Evolutionary conservation across 2,329 filamentous ascomycete genomes (phyloP), one percentile per base, ranked within the genome.

Genomic region (Nemania abortiva): DNA sequence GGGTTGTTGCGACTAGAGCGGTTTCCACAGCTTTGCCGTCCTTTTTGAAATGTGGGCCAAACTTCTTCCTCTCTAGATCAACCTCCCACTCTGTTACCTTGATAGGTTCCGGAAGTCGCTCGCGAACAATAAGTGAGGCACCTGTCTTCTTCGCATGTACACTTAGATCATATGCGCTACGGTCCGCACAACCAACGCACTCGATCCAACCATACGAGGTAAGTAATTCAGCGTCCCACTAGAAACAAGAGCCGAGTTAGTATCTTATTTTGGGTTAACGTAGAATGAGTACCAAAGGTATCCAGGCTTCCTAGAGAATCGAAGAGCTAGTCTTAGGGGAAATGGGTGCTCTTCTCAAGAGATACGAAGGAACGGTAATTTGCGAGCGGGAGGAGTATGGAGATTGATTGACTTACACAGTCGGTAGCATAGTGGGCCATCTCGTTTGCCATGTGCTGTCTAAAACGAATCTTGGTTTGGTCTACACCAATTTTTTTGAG

Each of bases 201-300:
- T 99, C 96, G 72, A 98, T 93, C 96, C 96, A 99, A 80, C 96
- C 96, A 77, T 95, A 95, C 70, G 92, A 95, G 66, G 93, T 98
- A 71, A 92, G 86, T 64, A 99, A 85, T 82, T 99, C 96, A 15
- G 94, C 95, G 81, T 99, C 96, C 96, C 96, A 98, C 62, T 68
- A 65, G 13, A 64, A 52, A 60, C 4, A 5, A 61, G 20, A 39
- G 13, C 39, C 22, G 34, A 20, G 27, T 70, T 62, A 70, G 64
- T 42, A 60, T 29, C 15, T 52, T 55, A 54, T 54, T 31, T 24
- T 11, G n/a, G 62, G 6, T 2, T 5, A 31, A 15, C 4, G 18
- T 5, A 11, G 3, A 18, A 29, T 34, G 3, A 1, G 31, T 9
- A 24, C 5, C 3, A 11, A 31, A 29, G 22, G 37, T n/a, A 54